These are phyloP conservation scores for Dittrichia graveolens DNA, from an alignment of 129 eudicot genomes.

Conservation along the genomic window DNA sequence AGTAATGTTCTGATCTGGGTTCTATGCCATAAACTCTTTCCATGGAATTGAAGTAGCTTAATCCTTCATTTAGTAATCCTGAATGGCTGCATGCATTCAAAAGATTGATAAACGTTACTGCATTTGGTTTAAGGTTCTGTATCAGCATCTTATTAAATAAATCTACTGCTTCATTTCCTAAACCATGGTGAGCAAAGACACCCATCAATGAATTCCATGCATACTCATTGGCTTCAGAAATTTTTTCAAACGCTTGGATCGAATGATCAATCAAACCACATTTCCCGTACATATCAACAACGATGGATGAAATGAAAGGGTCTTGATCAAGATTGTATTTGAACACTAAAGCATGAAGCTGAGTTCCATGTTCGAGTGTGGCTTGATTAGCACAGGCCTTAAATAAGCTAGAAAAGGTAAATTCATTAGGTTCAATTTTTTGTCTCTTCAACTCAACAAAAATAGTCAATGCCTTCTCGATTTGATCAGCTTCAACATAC, in stretches of 20 bases:
- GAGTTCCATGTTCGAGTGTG: slow-evolving; percentile 54
- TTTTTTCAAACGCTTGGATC: slow-evolving; percentile 31
- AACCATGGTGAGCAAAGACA: slow-evolving; percentile 50
- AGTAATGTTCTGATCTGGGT: slow-evolving; percentile 49
- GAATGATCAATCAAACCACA: slow-evolving; percentile 51
- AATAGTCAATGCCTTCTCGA: slow-evolving; percentile 40
- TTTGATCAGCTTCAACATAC: slow-evolving; percentile 40
- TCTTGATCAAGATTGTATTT: slow-evolving; percentile 40
- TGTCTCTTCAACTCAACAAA: slow-evolving; percentile 43
- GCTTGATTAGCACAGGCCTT: slow-evolving; percentile 57
- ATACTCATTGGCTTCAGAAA: slow-evolving; percentile 26
- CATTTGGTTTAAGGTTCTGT: slow-evolving; percentile 40
- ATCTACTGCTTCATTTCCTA: slow-evolving; percentile 39
- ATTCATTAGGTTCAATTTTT: slow-evolving; percentile 42
- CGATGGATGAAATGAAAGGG: slow-evolving; percentile 42
- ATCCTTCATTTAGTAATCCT: slow-evolving; percentile 45
- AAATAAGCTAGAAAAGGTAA: slow-evolving; percentile 52
- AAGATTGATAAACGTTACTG: slow-evolving; percentile 45
- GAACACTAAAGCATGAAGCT: slow-evolving; percentile 49
- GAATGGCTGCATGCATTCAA: slow-evolving; percentile 53
- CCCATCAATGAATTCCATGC: slow-evolving; percentile 49
- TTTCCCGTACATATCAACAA: slow-evolving; percentile 58
- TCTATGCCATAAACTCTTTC: slow-evolving; percentile 35
- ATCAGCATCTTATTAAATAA: slow-evolving; percentile 34
- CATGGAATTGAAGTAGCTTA: slow-evolving; percentile 43